Percentiles rank a stretch among this genome's conserved stretches.
These are phyloP conservation scores for Lactarius deliciosus DNA, from an alignment of 768 basidiomycete species.

Conservation along the genomic window DNA sequence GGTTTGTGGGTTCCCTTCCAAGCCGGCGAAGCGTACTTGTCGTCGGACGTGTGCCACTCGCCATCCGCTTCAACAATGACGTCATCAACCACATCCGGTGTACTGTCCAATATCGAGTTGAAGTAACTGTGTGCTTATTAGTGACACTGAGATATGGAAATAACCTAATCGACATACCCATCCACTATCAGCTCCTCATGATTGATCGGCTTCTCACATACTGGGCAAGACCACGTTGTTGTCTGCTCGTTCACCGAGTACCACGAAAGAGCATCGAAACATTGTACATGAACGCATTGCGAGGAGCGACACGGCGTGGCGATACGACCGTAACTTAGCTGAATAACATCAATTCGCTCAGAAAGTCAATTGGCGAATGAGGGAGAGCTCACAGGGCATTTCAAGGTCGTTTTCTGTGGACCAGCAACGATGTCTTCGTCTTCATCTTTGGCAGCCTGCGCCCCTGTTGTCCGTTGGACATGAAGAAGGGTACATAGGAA, in stretches of 20 bases:
- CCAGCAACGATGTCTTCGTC: slow-evolving; percentile 95
- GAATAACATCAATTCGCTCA: slow-evolving; percentile 17
- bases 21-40: slow-evolving; percentile 70
- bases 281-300: slow-evolving; percentile 88
- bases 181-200: slow-evolving; percentile 86
- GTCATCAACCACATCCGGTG: slow-evolving; percentile 81
- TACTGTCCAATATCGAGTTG: slow-evolving; percentile 75
- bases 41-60: slow-evolving; percentile 92
- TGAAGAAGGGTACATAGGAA: background rate
- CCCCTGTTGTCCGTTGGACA: slow-evolving; percentile 46
- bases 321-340: slow-evolving; percentile 88
- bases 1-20: slow-evolving; percentile 62
- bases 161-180: slow-evolving; percentile 55
- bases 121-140: slow-evolving; percentile 62
- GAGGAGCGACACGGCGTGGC: slow-evolving; percentile 80
- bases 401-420: slow-evolving; percentile 85
- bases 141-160: background rate
- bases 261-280: slow-evolving; percentile 95
- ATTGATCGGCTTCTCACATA: slow-evolving; percentile 79
- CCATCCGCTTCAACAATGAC: slow-evolving; percentile 93
- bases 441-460: slow-evolving; percentile 48
- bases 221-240: slow-evolving; percentile 93
- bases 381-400: slow-evolving; percentile 76
- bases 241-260: slow-evolving; percentile 94
- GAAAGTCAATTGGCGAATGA: background rate